These are phyloP conservation scores for Starmerella cellae DNA, from an alignment of 805 yeast genomes.

Conservation along the genomic window DNA sequence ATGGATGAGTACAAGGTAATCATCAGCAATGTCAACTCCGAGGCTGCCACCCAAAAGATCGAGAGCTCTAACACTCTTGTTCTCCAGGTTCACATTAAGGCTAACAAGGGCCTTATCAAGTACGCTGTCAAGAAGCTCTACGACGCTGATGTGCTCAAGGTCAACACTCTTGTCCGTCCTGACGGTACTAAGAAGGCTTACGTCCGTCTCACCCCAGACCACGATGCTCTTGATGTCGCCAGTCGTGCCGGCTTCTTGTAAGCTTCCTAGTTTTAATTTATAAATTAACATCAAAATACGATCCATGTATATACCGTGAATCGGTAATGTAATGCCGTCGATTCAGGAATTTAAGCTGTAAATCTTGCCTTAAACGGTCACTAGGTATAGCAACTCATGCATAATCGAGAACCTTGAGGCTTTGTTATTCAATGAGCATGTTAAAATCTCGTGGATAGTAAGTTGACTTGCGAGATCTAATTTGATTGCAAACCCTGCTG, in stretches of 20 bases:
- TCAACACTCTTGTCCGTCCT: slow-evolving; percentile 96
- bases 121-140: slow-evolving; percentile 95
- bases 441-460: too few species aligned
- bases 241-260: slow-evolving; percentile 99
- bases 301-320: too few species aligned
- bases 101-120: slow-evolving; percentile 98
- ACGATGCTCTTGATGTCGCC: slow-evolving; percentile 99
- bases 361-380: too few species aligned
- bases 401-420: too few species aligned
- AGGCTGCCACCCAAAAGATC: slow-evolving; percentile 98
- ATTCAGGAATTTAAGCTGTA: too few species aligned
- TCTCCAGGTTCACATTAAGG: slow-evolving; percentile 91
- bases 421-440: too few species aligned
- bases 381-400: too few species aligned
- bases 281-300: slow-evolving; percentile 6
- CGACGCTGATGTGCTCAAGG: slow-evolving; percentile 85
- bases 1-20: slow-evolving; percentile 89
- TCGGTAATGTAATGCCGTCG: too few species aligned
- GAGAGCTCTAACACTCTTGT: slow-evolving; percentile 99
- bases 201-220: slow-evolving; percentile 97
- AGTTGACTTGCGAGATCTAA: too few species aligned
- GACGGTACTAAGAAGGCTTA: slow-evolving; percentile 99
- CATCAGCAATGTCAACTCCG: slow-evolving; percentile 90
- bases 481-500: too few species aligned
- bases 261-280: slow-evolving; percentile 23